These are phyloP conservation scores for Tricholoma sp. DNA, from an alignment of 768 basidiomycete genomes.

Conservation along the genomic window DNA sequence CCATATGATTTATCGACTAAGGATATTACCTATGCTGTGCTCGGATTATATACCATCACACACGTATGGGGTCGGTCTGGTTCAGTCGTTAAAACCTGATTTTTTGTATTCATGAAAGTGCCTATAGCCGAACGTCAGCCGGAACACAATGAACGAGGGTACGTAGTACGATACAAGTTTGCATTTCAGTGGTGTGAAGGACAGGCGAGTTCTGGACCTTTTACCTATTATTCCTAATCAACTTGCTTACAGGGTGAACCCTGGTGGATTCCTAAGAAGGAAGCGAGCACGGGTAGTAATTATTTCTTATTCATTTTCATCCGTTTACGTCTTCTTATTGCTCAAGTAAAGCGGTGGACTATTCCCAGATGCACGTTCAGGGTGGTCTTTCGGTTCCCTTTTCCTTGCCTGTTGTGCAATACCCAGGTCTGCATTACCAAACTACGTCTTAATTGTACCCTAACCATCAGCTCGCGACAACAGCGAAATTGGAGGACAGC, in stretches of 20 bases:
- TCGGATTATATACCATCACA: conserved; percentile 71
- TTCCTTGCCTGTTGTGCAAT: neutral
- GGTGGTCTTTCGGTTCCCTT: neutral
- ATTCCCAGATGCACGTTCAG: neutral
- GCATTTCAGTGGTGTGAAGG: conserved; percentile 79
- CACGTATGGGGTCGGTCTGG: conserved; percentile 62
- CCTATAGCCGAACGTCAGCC: conserved; percentile 58
- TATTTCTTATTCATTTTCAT: neutral
- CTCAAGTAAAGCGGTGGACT: neutral
- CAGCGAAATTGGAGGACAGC: neutral
- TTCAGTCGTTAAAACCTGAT: conserved; percentile 9
- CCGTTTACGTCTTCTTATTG: neutral
- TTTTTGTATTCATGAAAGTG: neutral
- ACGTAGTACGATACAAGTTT: conserved; percentile 77
- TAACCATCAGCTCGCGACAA: neutral
- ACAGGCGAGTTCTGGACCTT: conserved; percentile 37
- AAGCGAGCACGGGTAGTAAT: conserved; percentile 1
- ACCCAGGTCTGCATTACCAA: neutral
- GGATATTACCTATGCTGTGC: conserved; percentile 43
- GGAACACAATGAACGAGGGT: conserved; percentile 38
- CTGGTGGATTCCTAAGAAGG: conserved; percentile 34
- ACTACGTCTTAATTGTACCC: neutral
- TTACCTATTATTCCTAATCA: neutral
- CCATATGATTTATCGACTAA: conserved; percentile 57
- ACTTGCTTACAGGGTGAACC: conserved; percentile 32